These are phyloP conservation scores for Mycena pura DNA, from an alignment of 768 basidiomycete genomes.

Conservation along the genomic window DNA sequence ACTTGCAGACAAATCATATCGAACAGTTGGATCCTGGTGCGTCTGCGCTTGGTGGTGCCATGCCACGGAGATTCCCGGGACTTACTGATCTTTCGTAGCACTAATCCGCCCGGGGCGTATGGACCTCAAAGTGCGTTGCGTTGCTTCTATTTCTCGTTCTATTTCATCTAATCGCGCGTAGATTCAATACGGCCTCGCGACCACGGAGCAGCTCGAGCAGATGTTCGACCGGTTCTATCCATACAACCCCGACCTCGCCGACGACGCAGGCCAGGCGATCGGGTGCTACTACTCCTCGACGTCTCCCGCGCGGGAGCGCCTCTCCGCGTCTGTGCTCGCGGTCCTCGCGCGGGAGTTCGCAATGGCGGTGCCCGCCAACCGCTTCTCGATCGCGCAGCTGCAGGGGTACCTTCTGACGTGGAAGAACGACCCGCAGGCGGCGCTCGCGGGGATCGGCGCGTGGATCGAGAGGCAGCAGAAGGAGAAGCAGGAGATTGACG, in stretches of 20 bases:
- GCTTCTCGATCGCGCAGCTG: conserved; percentile 43
- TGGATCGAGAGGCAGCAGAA: conserved; percentile 19
- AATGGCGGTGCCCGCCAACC: conserved; percentile 32
- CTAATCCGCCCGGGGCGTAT: conserved; percentile 41
- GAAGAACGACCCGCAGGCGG: conserved; percentile 26
- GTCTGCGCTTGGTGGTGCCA: not conserved
- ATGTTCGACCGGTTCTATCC: conserved; percentile 39
- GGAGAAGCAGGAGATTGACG: conserved; percentile 20
- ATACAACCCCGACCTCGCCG: not conserved
- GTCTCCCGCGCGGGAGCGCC: conserved; percentile 3
- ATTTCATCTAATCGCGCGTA: not conserved
- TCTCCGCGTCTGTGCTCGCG: not conserved
- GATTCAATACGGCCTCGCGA: conserved; percentile 35
- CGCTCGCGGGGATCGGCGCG: conserved; percentile 8
- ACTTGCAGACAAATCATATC: conserved; percentile 34
- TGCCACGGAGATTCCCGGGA: not conserved
- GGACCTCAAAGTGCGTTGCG: conserved; percentile 32
- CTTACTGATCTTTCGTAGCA: conserved; percentile 17
- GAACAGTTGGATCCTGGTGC: conserved; percentile 39
- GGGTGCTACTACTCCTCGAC: conserved; percentile 19
- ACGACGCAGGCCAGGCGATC: conserved; percentile 4
- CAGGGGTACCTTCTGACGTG: conserved; percentile 43
- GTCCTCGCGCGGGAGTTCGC: conserved; percentile 35
- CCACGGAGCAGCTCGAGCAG: conserved; percentile 30
- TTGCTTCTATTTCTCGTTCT: not conserved